Conservation (phyloP, 177 flowering plant species). For the Telopea speciosissima region DNA sequence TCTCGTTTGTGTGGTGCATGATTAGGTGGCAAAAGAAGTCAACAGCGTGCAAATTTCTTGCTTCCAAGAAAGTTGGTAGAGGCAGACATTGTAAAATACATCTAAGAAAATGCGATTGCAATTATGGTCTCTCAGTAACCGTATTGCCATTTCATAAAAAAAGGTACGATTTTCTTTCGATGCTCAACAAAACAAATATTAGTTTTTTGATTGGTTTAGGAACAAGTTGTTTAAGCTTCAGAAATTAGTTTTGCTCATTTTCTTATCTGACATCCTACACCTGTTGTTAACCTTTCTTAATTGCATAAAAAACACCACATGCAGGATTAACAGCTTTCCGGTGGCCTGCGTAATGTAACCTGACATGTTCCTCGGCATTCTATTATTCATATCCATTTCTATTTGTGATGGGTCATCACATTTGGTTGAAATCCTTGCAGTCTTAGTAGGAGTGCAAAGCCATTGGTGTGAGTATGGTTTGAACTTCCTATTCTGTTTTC, state of each 20-base stretch:
- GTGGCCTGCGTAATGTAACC: neutral
- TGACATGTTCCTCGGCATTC: neutral
- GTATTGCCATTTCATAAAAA: neutral
- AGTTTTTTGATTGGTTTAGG: neutral
- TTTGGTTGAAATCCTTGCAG: neutral
- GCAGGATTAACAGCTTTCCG: neutral
- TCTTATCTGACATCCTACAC: too few species aligned
- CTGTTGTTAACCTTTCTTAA: neutral
- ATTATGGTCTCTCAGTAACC: neutral
- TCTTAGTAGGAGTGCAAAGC: neutral
- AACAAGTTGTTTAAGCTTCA: neutral
- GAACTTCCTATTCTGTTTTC: neutral
- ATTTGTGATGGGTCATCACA: neutral
- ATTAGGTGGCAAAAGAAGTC: neutral
- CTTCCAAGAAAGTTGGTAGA: neutral
- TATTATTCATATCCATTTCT: too few species aligned
- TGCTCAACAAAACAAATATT: neutral
- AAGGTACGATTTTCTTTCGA: neutral
- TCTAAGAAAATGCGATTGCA: neutral
- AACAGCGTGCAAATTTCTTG: neutral
- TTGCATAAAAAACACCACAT: neutral
- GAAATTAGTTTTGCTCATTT: neutral
- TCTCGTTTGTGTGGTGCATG: neutral
- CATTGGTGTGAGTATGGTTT: too few species aligned
- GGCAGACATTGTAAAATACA: neutral